A percentile compares a stretch with the other conserved stretches of the same genome.
phyloP scores from a whole-genome alignment of 2,329 filamentous ascomycete species.

The Aspergillus flavus region DNA sequence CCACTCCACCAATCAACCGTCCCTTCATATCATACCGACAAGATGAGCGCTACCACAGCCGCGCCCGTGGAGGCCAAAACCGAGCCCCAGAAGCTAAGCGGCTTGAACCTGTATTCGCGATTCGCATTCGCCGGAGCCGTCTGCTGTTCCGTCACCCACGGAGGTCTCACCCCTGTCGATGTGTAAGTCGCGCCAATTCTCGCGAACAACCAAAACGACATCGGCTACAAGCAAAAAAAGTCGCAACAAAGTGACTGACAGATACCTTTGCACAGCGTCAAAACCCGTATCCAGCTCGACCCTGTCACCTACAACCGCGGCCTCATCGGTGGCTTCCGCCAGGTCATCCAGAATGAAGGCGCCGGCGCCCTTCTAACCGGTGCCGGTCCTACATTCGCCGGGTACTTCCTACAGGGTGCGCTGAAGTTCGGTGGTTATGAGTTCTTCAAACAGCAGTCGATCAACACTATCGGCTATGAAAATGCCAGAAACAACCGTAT shows the following conservation, averaged over 20 bases:
- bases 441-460: slow-evolving; percentile 92
- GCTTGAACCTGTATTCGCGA: slow-evolving; percentile 81
- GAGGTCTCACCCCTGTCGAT: slow-evolving; percentile 95
- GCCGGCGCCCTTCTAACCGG: slow-evolving; percentile 83
- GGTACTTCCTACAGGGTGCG: slow-evolving; percentile 92
- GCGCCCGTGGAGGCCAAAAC: background rate
- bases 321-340: slow-evolving; percentile 81
- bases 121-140: slow-evolving; percentile 97
- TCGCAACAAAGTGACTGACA: slow-evolving; percentile 17
- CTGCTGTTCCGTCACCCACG: slow-evolving; percentile 98
- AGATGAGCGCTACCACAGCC: background rate
- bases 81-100: slow-evolving; percentile 52
- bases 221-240: background rate
- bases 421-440: slow-evolving; percentile 96
- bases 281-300: slow-evolving; percentile 94
- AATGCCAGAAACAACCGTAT: slow-evolving; percentile 77
- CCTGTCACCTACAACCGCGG: slow-evolving; percentile 86
- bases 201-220: background rate
- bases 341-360: slow-evolving; percentile 83
- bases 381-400: slow-evolving; percentile 80
- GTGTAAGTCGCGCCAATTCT: slow-evolving; percentile 70
- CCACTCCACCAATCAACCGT: background rate
- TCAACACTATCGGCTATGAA: slow-evolving; percentile 77
- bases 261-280: slow-evolving; percentile 65
- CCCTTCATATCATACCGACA: background rate